Evolutionary conservation across 805 yeast species (phyloP).

Genomic region (Candida ipomoeae): DNA sequence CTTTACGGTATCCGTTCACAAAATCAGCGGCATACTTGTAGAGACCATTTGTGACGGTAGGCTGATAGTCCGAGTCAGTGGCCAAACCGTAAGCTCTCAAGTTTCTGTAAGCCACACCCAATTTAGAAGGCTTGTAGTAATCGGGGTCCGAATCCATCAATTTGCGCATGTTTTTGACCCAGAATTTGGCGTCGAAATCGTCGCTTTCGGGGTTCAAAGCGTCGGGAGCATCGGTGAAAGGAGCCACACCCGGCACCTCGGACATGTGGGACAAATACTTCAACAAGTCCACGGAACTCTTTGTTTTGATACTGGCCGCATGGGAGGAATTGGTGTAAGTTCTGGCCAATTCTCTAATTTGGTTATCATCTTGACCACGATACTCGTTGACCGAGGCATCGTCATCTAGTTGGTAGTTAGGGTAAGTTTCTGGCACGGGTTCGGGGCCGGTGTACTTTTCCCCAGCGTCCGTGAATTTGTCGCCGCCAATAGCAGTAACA

Average conservation of each 20-base stretch:
- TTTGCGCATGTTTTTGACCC: conserved; percentile 64
- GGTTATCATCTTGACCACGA: conserved; percentile 36
- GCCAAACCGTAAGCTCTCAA: conserved; percentile 63
- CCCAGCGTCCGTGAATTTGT: conserved; percentile 8
- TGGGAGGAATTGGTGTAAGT: conserved; percentile 26
- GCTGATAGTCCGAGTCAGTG: conserved; percentile 63
- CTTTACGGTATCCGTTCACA: conserved; percentile 19
- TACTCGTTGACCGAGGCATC: conserved; percentile 18
- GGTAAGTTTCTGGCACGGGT: conserved; percentile 5
- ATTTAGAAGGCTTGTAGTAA: conserved; percentile 55
- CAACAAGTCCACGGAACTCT: conserved; percentile 24
- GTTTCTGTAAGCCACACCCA: conserved; percentile 57
- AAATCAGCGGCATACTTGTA: conserved; percentile 12
- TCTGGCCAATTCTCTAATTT: conserved; percentile 42
- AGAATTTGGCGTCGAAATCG: conserved; percentile 55
- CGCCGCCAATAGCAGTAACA: conserved; percentile 9
- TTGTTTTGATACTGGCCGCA: conserved; percentile 13
- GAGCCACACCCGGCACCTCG: conserved; percentile 20
- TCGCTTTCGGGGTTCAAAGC: conserved; percentile 55
- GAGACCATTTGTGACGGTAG: conserved; percentile 46
- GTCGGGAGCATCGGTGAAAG: conserved; percentile 14
- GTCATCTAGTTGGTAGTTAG: conserved; percentile 3
- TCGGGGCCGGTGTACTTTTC: conserved; percentile 9
- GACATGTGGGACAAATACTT: conserved; percentile 45
- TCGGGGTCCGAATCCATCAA: conserved; percentile 53